Base-by-base conservation (phyloP, 2,329 filamentous ascomycete species). In the Fusarium sp. region DNA sequence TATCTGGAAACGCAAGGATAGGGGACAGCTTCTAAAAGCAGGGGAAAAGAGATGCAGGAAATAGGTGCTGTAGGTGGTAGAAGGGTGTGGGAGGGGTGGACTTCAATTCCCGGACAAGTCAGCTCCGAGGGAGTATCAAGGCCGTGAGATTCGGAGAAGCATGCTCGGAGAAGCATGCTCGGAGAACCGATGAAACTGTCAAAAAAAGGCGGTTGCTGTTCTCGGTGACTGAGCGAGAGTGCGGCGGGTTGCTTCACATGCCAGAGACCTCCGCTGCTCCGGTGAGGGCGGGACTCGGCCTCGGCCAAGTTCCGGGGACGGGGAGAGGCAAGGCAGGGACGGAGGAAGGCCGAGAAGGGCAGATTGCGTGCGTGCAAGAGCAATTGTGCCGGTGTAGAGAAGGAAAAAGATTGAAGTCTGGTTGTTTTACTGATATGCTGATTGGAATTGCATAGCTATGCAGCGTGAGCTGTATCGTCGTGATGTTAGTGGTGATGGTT, bases 221-320 rank as follows among this genome's bases (percentile, higher is more conserved):
- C 58, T 58, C 27, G 42, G 57, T 40, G 56, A 61, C 38, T 61
- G 64, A 60, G 58, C 27, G 58, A 52, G 38, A 42, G 9, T 20
- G 38, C 36, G 38, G 59, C 29, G 56, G 63, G 63, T 57, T 73
- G 60, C 64, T 73, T 81, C 79, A 81, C 79, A 81, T 81, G 79
- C 75, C 75, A 79, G 59, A 57, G 65, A 74, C 60, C 75, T 81
- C 79, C 79, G 79, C 73, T 80, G 73, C 78, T 54, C 79, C 79
- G 78, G 79, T 60, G 65, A 63, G 65, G 67, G 63, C 63, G 69
- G 63, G 63, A 74, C 73, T 77, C 74, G 77, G 78, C 69, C 73
- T 77, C 75, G 77, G 78, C 69, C 76, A 77, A 79, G 71, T 74
- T 79, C 77, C 77, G 70, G 68, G 66, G 61, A 63, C 73, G 75